A percentile compares a stretch with the other conserved stretches of the same genome.
Conservation (phyloP, 2,329 filamentous ascomycete genomes). For the Pseudodiploospora longispora region DNA sequence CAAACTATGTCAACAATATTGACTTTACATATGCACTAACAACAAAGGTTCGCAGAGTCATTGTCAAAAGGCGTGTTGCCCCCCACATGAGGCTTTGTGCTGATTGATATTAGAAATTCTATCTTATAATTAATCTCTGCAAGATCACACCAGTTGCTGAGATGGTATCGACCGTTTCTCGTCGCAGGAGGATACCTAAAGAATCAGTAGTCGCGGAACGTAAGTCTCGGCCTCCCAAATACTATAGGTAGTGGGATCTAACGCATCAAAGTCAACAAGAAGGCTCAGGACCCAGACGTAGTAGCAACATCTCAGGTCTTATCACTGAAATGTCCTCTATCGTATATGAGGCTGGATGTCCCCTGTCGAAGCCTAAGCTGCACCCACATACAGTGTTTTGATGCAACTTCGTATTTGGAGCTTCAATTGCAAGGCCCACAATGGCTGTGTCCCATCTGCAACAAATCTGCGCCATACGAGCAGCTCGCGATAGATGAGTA, state of each 20-base stretch:
- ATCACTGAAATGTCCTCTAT: slow-evolving; percentile 87
- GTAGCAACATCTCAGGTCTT: slow-evolving; percentile 81
- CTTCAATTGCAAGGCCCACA: slow-evolving; percentile 93
- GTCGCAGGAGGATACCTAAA: slow-evolving; percentile 66
- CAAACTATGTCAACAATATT: slow-evolving; percentile 66
- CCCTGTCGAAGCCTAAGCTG: slow-evolving; percentile 76
- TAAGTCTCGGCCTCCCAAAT: slow-evolving; percentile 34
- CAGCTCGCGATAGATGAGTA: slow-evolving; percentile 81
- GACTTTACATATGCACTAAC: slow-evolving; percentile 90
- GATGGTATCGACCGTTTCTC: slow-evolving; percentile 60
- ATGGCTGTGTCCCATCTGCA: slow-evolving; percentile 94
- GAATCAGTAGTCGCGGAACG: slow-evolving; percentile 76
- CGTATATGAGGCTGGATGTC: slow-evolving; percentile 69
- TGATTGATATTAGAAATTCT: slow-evolving; percentile 51
- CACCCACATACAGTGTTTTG: slow-evolving; percentile 90
- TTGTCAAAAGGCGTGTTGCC: not conserved
- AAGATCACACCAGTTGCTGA: slow-evolving; percentile 62
- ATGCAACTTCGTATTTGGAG: slow-evolving; percentile 84
- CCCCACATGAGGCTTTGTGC: not conserved
- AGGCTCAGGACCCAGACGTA: slow-evolving; percentile 81
- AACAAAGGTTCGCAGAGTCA: slow-evolving; percentile 56
- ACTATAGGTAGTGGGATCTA: not conserved
- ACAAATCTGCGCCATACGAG: slow-evolving; percentile 72
- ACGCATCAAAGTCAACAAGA: slow-evolving; percentile 58
- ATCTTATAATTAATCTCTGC: slow-evolving; percentile 67